Percentiles rank a stretch among this genome's conserved stretches.
Evolutionary conservation across 139 green algal genomes (phyloP).

Genomic region (Limnomonas spitsbergensis): DNA sequence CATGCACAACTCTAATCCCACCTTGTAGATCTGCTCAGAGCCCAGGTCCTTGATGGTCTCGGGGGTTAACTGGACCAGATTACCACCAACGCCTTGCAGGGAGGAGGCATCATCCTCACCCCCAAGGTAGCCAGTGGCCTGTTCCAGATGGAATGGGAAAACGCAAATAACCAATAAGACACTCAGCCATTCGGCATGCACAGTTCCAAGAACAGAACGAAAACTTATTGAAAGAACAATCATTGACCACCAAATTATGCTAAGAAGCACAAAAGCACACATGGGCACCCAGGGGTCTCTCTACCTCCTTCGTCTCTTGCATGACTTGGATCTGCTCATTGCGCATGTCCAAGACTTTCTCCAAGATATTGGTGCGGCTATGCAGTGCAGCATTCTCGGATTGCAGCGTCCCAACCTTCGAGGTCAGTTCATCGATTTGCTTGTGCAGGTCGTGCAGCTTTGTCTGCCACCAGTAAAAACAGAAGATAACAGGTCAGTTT

Average conservation of each 20-base stretch:
- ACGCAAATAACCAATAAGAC: neutral
- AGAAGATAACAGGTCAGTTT: no score
- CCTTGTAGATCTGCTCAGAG: constrained; percentile 54
- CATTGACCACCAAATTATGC: no score
- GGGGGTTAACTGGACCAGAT: constrained; percentile 38
- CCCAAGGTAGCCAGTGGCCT: neutral
- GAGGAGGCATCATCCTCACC: neutral
- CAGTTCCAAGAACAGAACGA: no score
- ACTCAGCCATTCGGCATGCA: neutral
- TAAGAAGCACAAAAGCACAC: neutral
- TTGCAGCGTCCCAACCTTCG: constrained; percentile 50
- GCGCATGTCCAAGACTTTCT: constrained; percentile 64
- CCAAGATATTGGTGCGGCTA: constrained; percentile 53
- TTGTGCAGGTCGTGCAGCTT: constrained; percentile 61
- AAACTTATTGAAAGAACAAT: no score
- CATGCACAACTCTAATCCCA: no score
- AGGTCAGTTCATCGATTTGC: constrained; percentile 60
- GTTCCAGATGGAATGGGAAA: neutral
- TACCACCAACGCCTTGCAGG: constrained; percentile 16
- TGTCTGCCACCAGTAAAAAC: constrained; percentile 28
- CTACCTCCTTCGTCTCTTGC: constrained; percentile 64
- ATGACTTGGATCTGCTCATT: constrained; percentile 70
- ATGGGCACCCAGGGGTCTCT: no score
- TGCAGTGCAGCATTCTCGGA: constrained; percentile 56
- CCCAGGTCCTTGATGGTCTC: constrained; percentile 50